Evolutionary conservation across 2,329 filamentous ascomycete genomes (phyloP).

Genomic region (Aspergillus unguis): DNA sequence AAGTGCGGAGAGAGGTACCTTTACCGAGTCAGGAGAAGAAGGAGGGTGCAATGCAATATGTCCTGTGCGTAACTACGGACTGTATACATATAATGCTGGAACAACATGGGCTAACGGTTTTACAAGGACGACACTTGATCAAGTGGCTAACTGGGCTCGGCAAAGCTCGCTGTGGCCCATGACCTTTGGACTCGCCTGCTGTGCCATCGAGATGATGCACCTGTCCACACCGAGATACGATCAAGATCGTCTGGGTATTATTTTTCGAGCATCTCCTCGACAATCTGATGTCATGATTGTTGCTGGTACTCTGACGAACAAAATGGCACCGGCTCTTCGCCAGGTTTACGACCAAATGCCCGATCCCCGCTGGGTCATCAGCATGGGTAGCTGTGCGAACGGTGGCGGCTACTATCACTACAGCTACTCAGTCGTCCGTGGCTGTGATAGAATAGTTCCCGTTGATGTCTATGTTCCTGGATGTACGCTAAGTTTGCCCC

Average conservation of each 20-base stretch:
- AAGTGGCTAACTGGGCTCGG: constrained; percentile 81
- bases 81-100: neutral
- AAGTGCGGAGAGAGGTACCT: constrained; percentile 47
- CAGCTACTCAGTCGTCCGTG: constrained; percentile 73
- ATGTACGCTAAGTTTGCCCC: constrained; percentile 49
- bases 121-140: constrained; percentile 54
- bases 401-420: constrained; percentile 88
- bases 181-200: constrained; percentile 89
- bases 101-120: constrained; percentile 9
- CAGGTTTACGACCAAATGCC: constrained; percentile 97
- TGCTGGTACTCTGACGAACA: constrained; percentile 88
- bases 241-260: constrained; percentile 83
- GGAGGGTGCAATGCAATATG: constrained; percentile 52
- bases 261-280: constrained; percentile 82
- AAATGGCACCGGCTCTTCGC: constrained; percentile 87
- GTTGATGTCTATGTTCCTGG: constrained; percentile 83
- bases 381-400: constrained; percentile 83
- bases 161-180: constrained; percentile 88
- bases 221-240: constrained; percentile 86
- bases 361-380: constrained; percentile 82
- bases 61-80: constrained; percentile 37
- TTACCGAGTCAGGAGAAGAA: constrained; percentile 50
- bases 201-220: constrained; percentile 93
- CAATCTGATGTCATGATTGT: constrained; percentile 94
- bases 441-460: constrained; percentile 76